These are phyloP conservation scores for Rubroshorea leprosula DNA, from an alignment of 345 rosid species.

Conservation along the genomic window DNA sequence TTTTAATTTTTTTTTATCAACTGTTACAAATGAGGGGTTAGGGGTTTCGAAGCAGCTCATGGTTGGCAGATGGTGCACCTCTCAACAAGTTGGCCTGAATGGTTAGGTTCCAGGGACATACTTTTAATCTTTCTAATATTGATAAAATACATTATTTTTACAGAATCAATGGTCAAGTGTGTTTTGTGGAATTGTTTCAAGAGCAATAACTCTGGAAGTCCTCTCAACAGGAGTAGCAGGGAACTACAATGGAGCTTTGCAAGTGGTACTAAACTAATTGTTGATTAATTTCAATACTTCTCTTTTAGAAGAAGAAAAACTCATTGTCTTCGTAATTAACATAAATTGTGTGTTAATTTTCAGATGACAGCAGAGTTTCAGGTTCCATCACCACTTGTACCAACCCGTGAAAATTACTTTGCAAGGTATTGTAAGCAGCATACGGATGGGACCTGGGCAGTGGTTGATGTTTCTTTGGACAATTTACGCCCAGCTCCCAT, in stretches of 20 bases:
- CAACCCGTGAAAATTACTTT: slow-evolving; percentile 76
- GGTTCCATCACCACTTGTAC: slow-evolving; percentile 83
- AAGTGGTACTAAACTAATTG: slow-evolving; percentile 78
- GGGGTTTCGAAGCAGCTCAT: too few relatives aligned
- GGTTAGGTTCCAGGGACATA: too few relatives aligned
- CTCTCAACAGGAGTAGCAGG: slow-evolving; percentile 96
- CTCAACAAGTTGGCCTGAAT: too few relatives aligned
- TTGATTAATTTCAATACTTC: not conserved
- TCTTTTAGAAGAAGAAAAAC: not conserved
- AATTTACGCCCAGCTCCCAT: slow-evolving; percentile 42
- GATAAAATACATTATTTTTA: not conserved
- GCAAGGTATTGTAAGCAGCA: slow-evolving; percentile 89
- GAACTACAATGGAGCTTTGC: slow-evolving; percentile 91
- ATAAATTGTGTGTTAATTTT: not conserved
- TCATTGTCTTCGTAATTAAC: not conserved
- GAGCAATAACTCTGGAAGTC: slow-evolving; percentile 88
- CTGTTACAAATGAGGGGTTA: too few relatives aligned
- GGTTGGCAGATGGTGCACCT: too few relatives aligned
- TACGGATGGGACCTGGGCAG: slow-evolving; percentile 79
- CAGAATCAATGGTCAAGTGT: slow-evolving; percentile 87
- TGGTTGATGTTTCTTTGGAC: slow-evolving; percentile 90
- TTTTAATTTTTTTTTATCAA: too few relatives aligned
- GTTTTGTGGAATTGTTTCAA: slow-evolving; percentile 83
- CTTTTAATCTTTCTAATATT: not conserved
- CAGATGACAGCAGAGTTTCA: slow-evolving; percentile 97